A percentile compares a stretch with the other conserved stretches of the same genome.
Evolutionary conservation across 2,329 filamentous ascomycete genomes (phyloP).

Genomic region (Diplocarpon rosae): DNA sequence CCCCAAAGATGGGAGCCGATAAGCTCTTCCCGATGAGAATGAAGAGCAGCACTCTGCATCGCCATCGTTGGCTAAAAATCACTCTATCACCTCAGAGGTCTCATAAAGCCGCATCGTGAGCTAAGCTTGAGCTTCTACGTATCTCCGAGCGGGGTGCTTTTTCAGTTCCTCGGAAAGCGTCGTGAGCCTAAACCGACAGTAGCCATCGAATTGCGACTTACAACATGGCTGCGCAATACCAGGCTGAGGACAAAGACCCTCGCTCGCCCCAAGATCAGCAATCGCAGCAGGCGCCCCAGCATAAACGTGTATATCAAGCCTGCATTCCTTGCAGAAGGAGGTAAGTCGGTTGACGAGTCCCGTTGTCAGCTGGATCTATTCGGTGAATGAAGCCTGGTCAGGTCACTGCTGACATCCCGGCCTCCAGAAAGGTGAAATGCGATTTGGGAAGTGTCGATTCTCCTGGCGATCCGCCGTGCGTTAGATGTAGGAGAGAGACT

Average conservation of each 20-base stretch:
- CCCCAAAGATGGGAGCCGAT: too few relatives aligned
- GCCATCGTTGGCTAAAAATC: too few relatives aligned
- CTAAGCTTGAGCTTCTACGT: too few relatives aligned
- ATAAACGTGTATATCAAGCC: conserved; percentile 30
- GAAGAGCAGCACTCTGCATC: too few relatives aligned
- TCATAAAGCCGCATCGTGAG: too few relatives aligned
- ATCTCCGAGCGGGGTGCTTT: too few relatives aligned
- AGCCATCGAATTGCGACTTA: background rate
- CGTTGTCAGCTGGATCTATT: background rate
- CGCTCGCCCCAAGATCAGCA: conserved; percentile 12
- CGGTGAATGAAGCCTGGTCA: background rate
- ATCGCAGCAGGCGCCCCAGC: conserved; percentile 18
- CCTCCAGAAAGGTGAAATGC: conserved; percentile 38
- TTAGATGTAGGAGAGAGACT: conserved; percentile 84
- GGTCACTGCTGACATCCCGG: background rate
- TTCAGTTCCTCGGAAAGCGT: background rate
- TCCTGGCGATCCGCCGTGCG: conserved; percentile 86
- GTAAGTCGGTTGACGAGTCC: background rate
- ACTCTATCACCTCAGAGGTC: too few relatives aligned
- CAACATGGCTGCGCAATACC: background rate
- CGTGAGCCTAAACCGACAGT: conserved; percentile 1
- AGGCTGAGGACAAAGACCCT: background rate
- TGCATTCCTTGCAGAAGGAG: conserved; percentile 43
- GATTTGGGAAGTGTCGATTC: conserved; percentile 71
- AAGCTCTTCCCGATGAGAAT: too few relatives aligned